Evolutionary conservation across 768 basidiomycete genomes (phyloP).

Genomic region (Kwoniella dejecticola): DNA sequence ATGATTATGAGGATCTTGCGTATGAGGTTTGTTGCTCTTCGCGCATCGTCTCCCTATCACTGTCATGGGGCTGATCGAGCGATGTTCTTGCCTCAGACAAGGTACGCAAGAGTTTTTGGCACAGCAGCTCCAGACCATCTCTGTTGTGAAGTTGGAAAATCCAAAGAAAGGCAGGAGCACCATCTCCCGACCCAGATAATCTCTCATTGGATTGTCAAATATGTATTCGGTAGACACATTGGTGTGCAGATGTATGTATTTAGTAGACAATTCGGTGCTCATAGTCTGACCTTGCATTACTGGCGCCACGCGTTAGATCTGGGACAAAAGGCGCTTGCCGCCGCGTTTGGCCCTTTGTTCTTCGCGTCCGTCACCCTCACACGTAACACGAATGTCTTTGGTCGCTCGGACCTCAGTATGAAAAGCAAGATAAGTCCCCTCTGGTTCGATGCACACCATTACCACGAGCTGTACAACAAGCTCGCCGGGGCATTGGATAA

Average conservation of each 20-base stretch:
- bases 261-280: no score
- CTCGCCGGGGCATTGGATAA: not conserved
- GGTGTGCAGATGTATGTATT: not conserved
- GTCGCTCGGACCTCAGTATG: no score
- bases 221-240: not conserved
- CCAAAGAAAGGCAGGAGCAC: constrained; percentile 33
- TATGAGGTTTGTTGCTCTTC: constrained; percentile 70
- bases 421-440: no score
- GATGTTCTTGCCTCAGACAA: constrained; percentile 19
- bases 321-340: no score
- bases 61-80: not conserved
- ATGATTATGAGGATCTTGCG: constrained; percentile 91
- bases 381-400: no score
- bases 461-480: not conserved
- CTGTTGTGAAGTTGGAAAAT: constrained; percentile 44
- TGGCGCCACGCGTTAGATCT: no score
- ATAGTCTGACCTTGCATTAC: no score
- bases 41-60: not conserved
- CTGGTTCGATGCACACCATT: no score
- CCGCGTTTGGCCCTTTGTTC: no score
- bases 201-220: not conserved
- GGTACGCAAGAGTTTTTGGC: constrained; percentile 53
- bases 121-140: constrained; percentile 48
- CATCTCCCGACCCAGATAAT: not conserved
- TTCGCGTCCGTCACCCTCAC: no score